A percentile compares a stretch with the other conserved stretches of the same genome.
Conservation (phyloP, 331 rosid genomes). For the Quercus phellos region DNA sequence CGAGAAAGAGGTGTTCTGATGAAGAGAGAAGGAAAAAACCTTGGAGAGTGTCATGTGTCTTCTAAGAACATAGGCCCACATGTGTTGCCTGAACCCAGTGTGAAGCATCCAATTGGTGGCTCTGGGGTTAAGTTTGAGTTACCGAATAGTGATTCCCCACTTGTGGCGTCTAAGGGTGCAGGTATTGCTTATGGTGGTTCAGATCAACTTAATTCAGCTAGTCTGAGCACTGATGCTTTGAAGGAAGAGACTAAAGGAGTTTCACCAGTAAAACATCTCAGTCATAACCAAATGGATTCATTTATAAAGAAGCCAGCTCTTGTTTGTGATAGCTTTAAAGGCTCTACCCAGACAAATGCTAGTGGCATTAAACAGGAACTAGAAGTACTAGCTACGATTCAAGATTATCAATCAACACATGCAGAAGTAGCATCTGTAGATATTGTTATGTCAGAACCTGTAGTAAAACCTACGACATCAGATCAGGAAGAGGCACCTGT, state of each 20-base stretch:
- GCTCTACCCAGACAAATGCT: slow-evolving; percentile 37
- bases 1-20: slow-evolving; percentile 32
- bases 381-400: slow-evolving; percentile 31
- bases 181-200: slow-evolving; percentile 33
- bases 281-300: slow-evolving; percentile 29
- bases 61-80: slow-evolving; percentile 45
- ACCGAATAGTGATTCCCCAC: slow-evolving; percentile 32
- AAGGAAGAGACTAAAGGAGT: slow-evolving; percentile 36
- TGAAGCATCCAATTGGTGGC: slow-evolving; percentile 27
- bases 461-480: slow-evolving; percentile 27
- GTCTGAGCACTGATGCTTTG: slow-evolving; percentile 26
- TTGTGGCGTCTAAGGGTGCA: slow-evolving; percentile 31
- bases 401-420: slow-evolving; percentile 33
- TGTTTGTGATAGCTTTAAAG: slow-evolving; percentile 34
- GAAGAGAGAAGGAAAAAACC: slow-evolving; percentile 42
- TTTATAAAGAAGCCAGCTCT: slow-evolving; percentile 34
- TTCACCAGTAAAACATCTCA: slow-evolving; percentile 28
- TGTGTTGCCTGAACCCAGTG: slow-evolving; percentile 26
- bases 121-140: slow-evolving; percentile 38
- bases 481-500: slow-evolving; percentile 47
- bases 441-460: slow-evolving; percentile 35
- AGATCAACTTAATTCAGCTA: slow-evolving; percentile 29
- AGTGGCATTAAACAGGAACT: slow-evolving; percentile 37
- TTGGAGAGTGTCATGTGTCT: slow-evolving; percentile 35
- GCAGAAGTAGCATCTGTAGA: slow-evolving; percentile 38